A percentile compares a stretch with the other conserved stretches of the same genome.
Conservation (phyloP, 2,329 filamentous ascomycete genomes). For the Claviceps sp. region DNA sequence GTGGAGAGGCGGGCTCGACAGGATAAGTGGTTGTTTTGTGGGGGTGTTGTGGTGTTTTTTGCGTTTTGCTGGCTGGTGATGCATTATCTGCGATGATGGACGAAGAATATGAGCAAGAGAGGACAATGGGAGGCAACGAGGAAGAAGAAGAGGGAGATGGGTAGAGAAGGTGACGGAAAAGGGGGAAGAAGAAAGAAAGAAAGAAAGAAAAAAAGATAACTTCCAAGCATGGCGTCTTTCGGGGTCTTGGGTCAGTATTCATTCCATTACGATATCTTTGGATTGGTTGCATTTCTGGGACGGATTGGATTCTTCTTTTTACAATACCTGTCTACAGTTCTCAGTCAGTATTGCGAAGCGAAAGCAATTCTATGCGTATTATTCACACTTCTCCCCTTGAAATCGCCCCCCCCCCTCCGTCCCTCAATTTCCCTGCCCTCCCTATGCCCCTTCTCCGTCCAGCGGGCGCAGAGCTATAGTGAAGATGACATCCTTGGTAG, state of each 20-base stretch:
- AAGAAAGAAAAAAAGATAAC: not conserved
- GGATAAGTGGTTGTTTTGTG: constrained; percentile 97
- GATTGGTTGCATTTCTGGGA: too few relatives aligned
- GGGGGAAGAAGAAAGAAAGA: not conserved
- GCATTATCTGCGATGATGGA: constrained; percentile 54
- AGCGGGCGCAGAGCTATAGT: constrained; percentile 49
- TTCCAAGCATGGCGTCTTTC: constrained; percentile 8
- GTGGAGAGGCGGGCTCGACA: constrained; percentile 82
- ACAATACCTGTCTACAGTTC: too few relatives aligned
- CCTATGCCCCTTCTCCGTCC: constrained; percentile 17
- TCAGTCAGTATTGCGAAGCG: too few relatives aligned
- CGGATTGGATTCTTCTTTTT: too few relatives aligned
- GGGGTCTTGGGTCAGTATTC: not conserved
- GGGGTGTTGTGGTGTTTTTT: constrained; percentile 74
- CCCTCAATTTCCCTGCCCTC: too few relatives aligned
- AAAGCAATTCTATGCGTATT: not conserved
- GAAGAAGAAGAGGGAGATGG: not conserved
- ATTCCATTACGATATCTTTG: too few relatives aligned
- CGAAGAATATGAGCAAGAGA: not conserved
- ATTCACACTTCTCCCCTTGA: constrained; percentile 7
- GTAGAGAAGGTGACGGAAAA: not conserved
- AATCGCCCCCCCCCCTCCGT: too few relatives aligned
- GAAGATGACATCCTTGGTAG: constrained; percentile 54
- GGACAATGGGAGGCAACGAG: not conserved
- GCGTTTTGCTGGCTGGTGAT: constrained; percentile 84